Evolutionary conservation across 2,329 filamentous ascomycete species (phyloP), one percentile per base, ranked within the genome.

Genomic region (Hymenoscyphus infarciens): DNA sequence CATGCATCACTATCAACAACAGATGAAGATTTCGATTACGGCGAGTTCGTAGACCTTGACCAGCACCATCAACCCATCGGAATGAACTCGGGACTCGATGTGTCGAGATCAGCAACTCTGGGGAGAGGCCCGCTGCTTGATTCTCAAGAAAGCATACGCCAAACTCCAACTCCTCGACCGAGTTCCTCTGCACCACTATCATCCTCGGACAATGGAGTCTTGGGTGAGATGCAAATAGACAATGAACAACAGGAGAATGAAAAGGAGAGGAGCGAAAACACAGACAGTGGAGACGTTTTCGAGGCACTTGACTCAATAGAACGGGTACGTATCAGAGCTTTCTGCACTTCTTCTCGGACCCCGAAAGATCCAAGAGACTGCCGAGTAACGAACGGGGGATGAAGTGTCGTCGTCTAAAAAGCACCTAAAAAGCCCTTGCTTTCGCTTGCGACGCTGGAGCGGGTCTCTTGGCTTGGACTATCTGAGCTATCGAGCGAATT

Each of bases 361-460:
- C 13, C n/a, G 7, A n/a, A 19, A n/a, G 16, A 42, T 7, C 39
- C 15, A n/a, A 7, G n/a, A 42, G 33, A 35, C 33, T 35, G 33
- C 8, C 39, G 39, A 45, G 16, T 5, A 19, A 45, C 39, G 39
- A 45, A 45, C n/a, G 19, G 42, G 22, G 22, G 42, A 22, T 49
- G 42, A 49, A 49, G 42, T 49, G n/a, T 49, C 42, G n/a, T 49
- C 42, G n/a, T 49, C 42, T n/a, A 38, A 38, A 38, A 38, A 16
- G 35, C 11, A 13, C 35, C 42, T n/a, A 38, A 38, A 38, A 38
- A 16, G 35, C 11, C 35, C 35, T 38, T 49, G n/a, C n/a, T 49
- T 22, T 49, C 42, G 42, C 42, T 22, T 49, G 42, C 22, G 42
- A 7, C 6, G 19, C 42, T 49, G 10, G n/a, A 22, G n/a, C 42